phyloP scores from a whole-genome alignment of 352 stramenopile genomes.

The Pythium grandisporangium region DNA sequence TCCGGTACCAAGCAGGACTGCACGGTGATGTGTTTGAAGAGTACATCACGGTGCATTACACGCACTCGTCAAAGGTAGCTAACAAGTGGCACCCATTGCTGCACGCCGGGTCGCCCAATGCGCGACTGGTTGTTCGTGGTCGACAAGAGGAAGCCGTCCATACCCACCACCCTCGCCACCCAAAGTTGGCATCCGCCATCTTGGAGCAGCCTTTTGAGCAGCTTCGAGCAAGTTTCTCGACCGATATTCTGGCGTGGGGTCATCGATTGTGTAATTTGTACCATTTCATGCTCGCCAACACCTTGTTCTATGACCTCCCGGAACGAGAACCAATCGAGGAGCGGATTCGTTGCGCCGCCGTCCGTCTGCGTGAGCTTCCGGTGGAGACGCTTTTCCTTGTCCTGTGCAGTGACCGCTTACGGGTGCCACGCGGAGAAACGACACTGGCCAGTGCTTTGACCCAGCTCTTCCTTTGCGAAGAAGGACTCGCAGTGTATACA shows the following conservation, averaged over 20 bases:
- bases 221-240: slow-evolving; percentile 15
- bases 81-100: slow-evolving; percentile 21
- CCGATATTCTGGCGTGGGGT: slow-evolving; percentile 40
- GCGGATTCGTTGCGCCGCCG: background rate
- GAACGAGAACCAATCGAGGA: slow-evolving; percentile 7
- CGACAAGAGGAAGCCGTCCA: background rate
- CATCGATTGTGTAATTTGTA: slow-evolving; percentile 57
- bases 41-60: slow-evolving; percentile 22
- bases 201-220: slow-evolving; percentile 12
- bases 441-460: slow-evolving; percentile 33
- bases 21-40: slow-evolving; percentile 6
- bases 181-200: background rate
- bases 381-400: slow-evolving; percentile 53
- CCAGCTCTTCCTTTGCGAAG: slow-evolving; percentile 17
- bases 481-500: slow-evolving; percentile 7
- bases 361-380: slow-evolving; percentile 19
- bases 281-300: slow-evolving; percentile 50
- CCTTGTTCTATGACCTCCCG: slow-evolving; percentile 50
- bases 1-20: slow-evolving; percentile 20
- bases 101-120: slow-evolving; percentile 4
- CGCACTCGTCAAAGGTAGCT: slow-evolving; percentile 21
- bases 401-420: slow-evolving; percentile 49
- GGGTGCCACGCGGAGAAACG: slow-evolving; percentile 42
- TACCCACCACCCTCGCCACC: background rate
- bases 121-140: background rate